A percentile compares a stretch with the other conserved stretches of the same genome.
Evolutionary conservation across 495 filamentous ascomycete genomes (phyloP).

Genomic region (Oidiodendron maius): DNA sequence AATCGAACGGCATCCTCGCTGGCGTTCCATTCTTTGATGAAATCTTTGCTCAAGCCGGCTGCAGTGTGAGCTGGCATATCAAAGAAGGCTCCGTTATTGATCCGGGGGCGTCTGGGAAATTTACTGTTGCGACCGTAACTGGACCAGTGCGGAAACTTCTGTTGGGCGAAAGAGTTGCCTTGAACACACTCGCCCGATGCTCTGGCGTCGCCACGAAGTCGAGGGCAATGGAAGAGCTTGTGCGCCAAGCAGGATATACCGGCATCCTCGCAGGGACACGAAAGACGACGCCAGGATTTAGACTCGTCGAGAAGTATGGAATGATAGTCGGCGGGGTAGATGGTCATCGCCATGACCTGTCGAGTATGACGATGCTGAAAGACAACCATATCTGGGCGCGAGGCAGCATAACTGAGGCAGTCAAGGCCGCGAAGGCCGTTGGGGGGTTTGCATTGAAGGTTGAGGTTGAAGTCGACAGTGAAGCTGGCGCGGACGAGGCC

Average conservation of each 20-base stretch:
- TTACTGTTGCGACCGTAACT: constrained; percentile 70
- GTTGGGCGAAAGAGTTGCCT: constrained; percentile 85
- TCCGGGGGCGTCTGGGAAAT: constrained; percentile 45
- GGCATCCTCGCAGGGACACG: constrained; percentile 90
- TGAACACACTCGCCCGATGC: constrained; percentile 88
- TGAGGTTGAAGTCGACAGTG: constrained; percentile 87
- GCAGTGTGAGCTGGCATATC: constrained; percentile 83
- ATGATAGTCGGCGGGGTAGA: constrained; percentile 92
- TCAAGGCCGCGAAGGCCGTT: constrained; percentile 73
- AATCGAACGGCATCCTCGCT: constrained; percentile 79
- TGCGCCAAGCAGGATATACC: constrained; percentile 60
- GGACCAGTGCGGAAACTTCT: constrained; percentile 83
- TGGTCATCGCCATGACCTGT: constrained; percentile 85
- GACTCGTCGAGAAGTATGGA: constrained; percentile 95
- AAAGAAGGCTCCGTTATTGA: constrained; percentile 65
- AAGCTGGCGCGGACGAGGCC: constrained; percentile 85
- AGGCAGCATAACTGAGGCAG: constrained; percentile 76
- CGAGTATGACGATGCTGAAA: constrained; percentile 96
- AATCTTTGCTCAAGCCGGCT: constrained; percentile 83
- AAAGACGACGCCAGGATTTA: constrained; percentile 95
- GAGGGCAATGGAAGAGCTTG: constrained; percentile 39
- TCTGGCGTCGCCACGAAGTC: constrained; percentile 83
- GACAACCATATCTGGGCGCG: constrained; percentile 93
- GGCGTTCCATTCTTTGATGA: constrained; percentile 95
- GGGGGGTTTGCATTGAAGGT: constrained; percentile 90